phyloP scores from a whole-genome alignment of 2,329 filamentous ascomycete species.

The Colletotrichum lindemuthianum region DNA sequence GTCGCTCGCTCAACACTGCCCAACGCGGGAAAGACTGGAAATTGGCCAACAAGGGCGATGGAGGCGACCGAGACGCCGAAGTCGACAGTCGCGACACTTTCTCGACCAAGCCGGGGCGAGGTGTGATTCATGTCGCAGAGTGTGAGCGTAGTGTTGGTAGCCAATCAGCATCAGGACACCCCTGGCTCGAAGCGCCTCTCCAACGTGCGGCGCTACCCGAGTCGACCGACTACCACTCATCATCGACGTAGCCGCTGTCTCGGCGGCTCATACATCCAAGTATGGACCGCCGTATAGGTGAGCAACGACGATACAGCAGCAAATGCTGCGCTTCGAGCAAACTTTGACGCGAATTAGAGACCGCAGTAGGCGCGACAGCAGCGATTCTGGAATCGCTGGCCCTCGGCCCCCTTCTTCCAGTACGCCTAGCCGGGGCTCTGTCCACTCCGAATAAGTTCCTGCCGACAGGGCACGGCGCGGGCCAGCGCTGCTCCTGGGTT shows the following conservation, averaged over 20 bases:
- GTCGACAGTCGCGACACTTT: constrained; percentile 4
- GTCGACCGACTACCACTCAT: constrained; percentile 29
- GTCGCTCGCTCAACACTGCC: constrained; percentile 7
- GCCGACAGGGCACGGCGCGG: neutral
- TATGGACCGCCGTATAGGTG: constrained; percentile 1
- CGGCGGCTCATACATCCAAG: constrained; percentile 6
- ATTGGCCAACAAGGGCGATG: neutral
- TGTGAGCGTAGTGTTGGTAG: constrained; percentile 19
- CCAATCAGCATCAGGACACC: constrained; percentile 30
- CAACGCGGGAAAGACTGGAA: constrained; percentile 15
- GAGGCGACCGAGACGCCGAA: constrained; percentile 4
- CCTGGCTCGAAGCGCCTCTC: neutral
- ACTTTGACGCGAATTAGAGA: too few species aligned
- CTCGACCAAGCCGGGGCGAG: constrained; percentile 9
- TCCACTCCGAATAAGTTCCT: too few species aligned
- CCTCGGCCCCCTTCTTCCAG: too few species aligned
- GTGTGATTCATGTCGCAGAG: constrained; percentile 36
- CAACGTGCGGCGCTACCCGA: constrained; percentile 23
- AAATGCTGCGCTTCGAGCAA: too few species aligned
- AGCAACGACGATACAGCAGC: neutral
- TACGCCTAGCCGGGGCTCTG: too few species aligned
- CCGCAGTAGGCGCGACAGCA: too few species aligned
- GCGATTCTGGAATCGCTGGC: too few species aligned
- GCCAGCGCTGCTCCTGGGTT: neutral
- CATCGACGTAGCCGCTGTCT: constrained; percentile 29